Evolutionary conservation across 345 rosid species (phyloP), one percentile per base, ranked within the genome.

Genomic region (Salix udensis): DNA sequence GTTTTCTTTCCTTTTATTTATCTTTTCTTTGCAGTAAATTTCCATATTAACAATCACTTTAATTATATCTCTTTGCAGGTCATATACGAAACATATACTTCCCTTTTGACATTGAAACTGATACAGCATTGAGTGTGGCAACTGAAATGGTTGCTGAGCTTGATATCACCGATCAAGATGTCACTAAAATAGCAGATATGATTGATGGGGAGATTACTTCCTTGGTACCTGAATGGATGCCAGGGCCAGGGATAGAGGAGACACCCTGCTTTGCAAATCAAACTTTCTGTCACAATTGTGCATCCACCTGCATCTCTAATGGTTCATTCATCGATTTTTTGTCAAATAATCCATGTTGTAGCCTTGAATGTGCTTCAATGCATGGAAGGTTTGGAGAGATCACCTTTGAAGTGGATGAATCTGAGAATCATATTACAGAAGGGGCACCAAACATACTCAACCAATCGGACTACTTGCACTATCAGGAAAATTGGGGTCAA

Each of bases 81-180:
- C 87, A 77, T 46, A 85, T 91, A 48, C 84, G 98, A 42, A 93
- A 93, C 81, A 96, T 96, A 77, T 87, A 96, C 83, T 96, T 96
- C 84, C 97, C 92, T 0, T 96, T 96, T 14, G 97, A 91, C 64
- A 68, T 86, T 48, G 91, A 89, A 66, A 89, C 66, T 0, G 98
- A 96, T 71, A 91, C 96, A 40, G 98, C 99, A 23, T 79, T 90
- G 40, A 92, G 91, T 40, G 99, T 96, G 48, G 96, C 99, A 31
- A 86, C 88, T n/a, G 99, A 96, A 84, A 96, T 96, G 99, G 94
- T 93, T 37, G 90, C 91, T 2, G 99, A 96, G 70, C 86, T 96
- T 71, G 99, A 96, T 81, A 89, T 96, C 66, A 90, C 86, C 5
- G 93, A 89, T 77, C 92, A 87, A 65, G 97, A 93, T 28, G 97